Conservation (phyloP, 169 alveolate genomes). For the Plasmodium chabaudi region DNA sequence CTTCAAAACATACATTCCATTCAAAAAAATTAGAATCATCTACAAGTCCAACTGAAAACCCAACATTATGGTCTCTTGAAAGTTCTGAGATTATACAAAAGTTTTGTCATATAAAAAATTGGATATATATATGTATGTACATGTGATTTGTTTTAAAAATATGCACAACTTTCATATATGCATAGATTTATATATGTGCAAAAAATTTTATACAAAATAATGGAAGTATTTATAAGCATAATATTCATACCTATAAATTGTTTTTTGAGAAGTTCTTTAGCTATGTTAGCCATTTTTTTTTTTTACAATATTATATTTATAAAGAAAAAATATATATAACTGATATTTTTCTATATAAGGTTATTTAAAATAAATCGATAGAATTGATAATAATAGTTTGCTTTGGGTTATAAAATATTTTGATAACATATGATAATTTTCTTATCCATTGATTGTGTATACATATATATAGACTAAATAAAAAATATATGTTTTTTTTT, state of each 20-base stretch:
- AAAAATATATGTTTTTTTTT: too few species aligned
- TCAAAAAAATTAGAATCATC: slow-evolving; percentile 93
- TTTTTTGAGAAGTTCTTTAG: slow-evolving; percentile 86
- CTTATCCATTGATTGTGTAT: neutral
- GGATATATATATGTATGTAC: neutral
- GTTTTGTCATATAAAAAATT: neutral
- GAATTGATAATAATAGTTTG: neutral
- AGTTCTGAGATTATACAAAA: slow-evolving; percentile 79
- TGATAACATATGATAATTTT: neutral
- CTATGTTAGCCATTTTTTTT: slow-evolving; percentile 82
- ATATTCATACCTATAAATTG: slow-evolving; percentile 84
- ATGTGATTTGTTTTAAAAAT: neutral
- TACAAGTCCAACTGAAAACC: slow-evolving; percentile 96
- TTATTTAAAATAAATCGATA: neutral
- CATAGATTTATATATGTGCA: neutral
- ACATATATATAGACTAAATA: too few species aligned
- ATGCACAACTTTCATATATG: too few species aligned
- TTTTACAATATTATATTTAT: neutral
- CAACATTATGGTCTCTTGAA: slow-evolving; percentile 89
- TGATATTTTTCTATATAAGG: neutral
- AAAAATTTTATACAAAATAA: too few species aligned
- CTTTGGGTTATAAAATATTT: neutral
- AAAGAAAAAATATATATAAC: neutral
- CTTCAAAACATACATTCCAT: slow-evolving; percentile 97
- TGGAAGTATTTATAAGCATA: neutral